A percentile compares a stretch with the other conserved stretches of the same genome.
Conservation (phyloP, 371 early-diverging fungal genomes). For the Mortierella sp. region DNA sequence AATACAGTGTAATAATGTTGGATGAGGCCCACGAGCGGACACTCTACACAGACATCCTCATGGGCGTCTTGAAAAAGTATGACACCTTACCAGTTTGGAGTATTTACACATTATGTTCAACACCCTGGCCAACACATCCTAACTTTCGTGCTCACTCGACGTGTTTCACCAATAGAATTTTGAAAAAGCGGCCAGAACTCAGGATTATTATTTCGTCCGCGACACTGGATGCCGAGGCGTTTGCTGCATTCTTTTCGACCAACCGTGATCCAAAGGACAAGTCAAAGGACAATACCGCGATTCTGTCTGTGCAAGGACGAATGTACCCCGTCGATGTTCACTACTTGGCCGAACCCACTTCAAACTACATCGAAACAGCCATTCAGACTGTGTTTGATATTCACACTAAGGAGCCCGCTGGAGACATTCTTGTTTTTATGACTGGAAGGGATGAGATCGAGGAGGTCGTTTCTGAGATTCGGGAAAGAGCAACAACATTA, state of each 20-base stretch:
- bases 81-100: conserved; percentile 48
- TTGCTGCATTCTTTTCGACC: conserved; percentile 70
- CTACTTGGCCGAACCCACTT: conserved; percentile 74
- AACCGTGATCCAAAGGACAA: conserved; percentile 60
- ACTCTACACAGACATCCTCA: conserved; percentile 92
- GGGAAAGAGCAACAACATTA: conserved; percentile 60
- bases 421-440: conserved; percentile 90
- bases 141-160: not conserved
- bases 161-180: conserved; percentile 60
- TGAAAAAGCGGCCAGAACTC: conserved; percentile 72
- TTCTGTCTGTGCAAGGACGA: conserved; percentile 88
- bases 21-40: conserved; percentile 98
- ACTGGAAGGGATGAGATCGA: conserved; percentile 95
- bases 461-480: conserved; percentile 64
- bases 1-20: conserved; percentile 85
- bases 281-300: conserved; percentile 59
- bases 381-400: conserved; percentile 89
- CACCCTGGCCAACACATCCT: not conserved
- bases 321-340: conserved; percentile 83
- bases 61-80: conserved; percentile 85
- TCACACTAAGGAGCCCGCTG: conserved; percentile 78
- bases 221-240: conserved; percentile 78
- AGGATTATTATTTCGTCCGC: conserved; percentile 86
- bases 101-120: not conserved
- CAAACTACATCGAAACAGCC: conserved; percentile 75